Conservation (phyloP, 257 asterid genomes). For the Solanum etuberosum region DNA sequence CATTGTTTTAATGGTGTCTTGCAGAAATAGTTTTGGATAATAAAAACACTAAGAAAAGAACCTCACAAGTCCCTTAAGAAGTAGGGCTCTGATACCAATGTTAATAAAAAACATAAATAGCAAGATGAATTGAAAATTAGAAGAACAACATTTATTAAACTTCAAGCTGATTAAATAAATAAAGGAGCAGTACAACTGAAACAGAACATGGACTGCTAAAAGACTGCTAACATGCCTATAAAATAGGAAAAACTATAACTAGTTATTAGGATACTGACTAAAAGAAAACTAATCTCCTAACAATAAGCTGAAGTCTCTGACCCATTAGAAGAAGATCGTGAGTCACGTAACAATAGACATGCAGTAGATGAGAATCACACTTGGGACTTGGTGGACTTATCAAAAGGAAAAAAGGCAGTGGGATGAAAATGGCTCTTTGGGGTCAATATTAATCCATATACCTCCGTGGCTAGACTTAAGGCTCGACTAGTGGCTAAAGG, state of each 20-base stretch:
- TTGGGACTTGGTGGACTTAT: too few relatives aligned
- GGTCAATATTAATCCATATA: too few relatives aligned
- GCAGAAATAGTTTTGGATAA: background rate
- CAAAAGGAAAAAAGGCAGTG: too few relatives aligned
- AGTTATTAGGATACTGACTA: background rate
- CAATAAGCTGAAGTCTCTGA: too few relatives aligned
- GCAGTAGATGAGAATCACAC: too few relatives aligned
- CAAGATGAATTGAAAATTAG: background rate
- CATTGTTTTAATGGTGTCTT: background rate
- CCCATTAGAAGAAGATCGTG: too few relatives aligned
- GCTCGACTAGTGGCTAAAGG: too few relatives aligned
- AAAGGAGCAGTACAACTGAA: background rate
- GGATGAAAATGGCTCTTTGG: too few relatives aligned
- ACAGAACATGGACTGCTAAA: background rate
- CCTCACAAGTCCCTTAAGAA: background rate
- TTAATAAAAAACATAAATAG: too few relatives aligned
- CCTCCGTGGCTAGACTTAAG: too few relatives aligned
- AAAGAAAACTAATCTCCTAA: background rate
- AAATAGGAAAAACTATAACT: background rate
- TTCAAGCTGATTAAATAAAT: background rate
- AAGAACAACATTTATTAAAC: background rate
- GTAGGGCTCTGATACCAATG: background rate
- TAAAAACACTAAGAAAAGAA: too few relatives aligned
- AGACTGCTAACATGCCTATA: background rate
- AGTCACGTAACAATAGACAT: too few relatives aligned